A percentile compares a stretch with the other conserved stretches of the same genome.
Evolutionary conservation across 2,329 filamentous ascomycete species (phyloP).

Genomic region (Aspergillus sp.): DNA sequence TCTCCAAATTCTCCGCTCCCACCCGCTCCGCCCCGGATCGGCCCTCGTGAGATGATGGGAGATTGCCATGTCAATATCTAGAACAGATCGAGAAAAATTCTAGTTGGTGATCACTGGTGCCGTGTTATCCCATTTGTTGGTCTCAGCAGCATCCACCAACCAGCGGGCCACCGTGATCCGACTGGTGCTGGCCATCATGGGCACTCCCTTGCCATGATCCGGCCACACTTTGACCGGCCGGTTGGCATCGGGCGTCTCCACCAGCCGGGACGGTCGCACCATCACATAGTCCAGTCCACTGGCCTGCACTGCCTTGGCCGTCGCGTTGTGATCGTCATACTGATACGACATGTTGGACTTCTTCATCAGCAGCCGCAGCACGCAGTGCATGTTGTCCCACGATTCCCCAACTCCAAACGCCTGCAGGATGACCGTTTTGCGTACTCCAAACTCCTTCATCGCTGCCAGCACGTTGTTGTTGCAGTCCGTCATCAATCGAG

Average conservation of each 20-base stretch:
- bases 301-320: slow-evolving; percentile 46
- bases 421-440: slow-evolving; percentile 54
- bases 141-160: slow-evolving; percentile 49
- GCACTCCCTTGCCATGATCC: slow-evolving; percentile 46
- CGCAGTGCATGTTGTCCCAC: slow-evolving; percentile 43
- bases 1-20: no score
- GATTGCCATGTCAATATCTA: no score
- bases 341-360: slow-evolving; percentile 51
- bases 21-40: no score
- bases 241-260: slow-evolving; percentile 37
- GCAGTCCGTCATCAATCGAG: slow-evolving; percentile 50
- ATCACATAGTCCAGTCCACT: slow-evolving; percentile 45
- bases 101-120: slow-evolving; percentile 53
- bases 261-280: slow-evolving; percentile 49
- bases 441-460: slow-evolving; percentile 41
- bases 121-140: slow-evolving; percentile 44
- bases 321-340: slow-evolving; percentile 51
- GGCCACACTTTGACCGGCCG: slow-evolving; percentile 42
- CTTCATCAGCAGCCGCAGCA: slow-evolving; percentile 49
- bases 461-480: slow-evolving; percentile 40
- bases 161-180: slow-evolving; percentile 49
- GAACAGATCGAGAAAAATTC: not conserved
- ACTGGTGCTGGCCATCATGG: slow-evolving; percentile 42
- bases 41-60: no score
- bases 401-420: slow-evolving; percentile 54